Conservation (phyloP, 164 flowering plant genomes). For the Protea cynaroides region DNA sequence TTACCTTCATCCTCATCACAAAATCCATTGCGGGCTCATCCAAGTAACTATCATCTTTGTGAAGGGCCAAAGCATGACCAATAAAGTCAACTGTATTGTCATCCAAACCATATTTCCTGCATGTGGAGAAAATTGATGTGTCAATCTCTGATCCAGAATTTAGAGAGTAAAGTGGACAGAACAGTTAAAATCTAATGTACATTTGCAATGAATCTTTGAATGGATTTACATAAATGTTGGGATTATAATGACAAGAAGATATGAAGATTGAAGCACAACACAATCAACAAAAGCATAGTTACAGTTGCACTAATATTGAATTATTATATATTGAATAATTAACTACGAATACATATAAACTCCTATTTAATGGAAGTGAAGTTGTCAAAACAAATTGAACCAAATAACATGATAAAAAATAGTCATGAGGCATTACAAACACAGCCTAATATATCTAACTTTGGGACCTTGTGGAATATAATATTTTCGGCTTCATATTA, state of each 20-base stretch:
- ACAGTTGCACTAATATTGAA: too few relatives aligned
- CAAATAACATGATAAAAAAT: too few relatives aligned
- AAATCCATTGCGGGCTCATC: conserved; percentile 79
- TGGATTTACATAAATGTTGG: neutral
- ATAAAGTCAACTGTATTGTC: conserved; percentile 90
- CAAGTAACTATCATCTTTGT: conserved; percentile 65
- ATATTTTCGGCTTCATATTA: too few relatives aligned
- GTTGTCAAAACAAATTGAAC: too few relatives aligned
- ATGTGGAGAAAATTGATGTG: conserved; percentile 5
- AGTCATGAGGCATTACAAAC: too few relatives aligned
- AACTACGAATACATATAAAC: too few relatives aligned
- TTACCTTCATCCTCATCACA: conserved; percentile 84
- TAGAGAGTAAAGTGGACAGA: neutral
- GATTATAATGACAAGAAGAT: neutral
- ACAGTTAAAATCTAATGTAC: neutral
- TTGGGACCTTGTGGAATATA: too few relatives aligned
- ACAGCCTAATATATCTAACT: too few relatives aligned
- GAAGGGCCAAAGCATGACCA: conserved; percentile 95
- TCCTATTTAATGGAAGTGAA: too few relatives aligned
- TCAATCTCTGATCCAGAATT: neutral
- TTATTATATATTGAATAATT: too few relatives aligned
- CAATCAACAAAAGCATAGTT: too few relatives aligned
- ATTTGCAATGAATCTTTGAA: neutral
- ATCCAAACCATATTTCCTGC: conserved; percentile 87
- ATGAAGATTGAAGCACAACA: too few relatives aligned